Evolutionary conservation across 202 grass and related monocot genomes (phyloP).

Genomic region (Carex sylvatica): DNA sequence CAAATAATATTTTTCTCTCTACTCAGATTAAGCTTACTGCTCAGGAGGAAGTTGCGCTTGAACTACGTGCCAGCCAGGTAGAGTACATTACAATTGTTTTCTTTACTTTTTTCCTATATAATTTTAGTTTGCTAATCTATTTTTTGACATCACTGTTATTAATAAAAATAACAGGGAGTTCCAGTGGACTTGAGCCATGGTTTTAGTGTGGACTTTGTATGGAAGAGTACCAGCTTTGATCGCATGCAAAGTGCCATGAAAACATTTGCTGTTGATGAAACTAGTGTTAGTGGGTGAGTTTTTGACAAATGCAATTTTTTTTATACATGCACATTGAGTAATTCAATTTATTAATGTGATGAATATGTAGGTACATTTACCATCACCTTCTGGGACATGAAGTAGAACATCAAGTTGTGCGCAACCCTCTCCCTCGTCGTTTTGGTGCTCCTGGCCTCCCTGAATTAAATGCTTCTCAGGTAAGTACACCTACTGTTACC

Average conservation of each 20-base stretch:
- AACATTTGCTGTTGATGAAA: conserved; percentile 96
- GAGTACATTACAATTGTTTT: neutral
- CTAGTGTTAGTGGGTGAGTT: conserved; percentile 99
- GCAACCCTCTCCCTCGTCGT: conserved; percentile 77
- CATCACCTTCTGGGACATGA: conserved; percentile 98
- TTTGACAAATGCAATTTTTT: neutral
- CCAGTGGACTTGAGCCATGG: conserved; percentile 89
- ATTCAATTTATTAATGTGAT: neutral
- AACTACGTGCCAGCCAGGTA: conserved; percentile 95
- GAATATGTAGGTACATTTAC: conserved; percentile 77
- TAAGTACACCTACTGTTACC: conserved; percentile 23
- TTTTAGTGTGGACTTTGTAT: conserved; percentile 99
- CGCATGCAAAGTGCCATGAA: conserved; percentile 99
- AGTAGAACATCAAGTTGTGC: conserved; percentile 91
- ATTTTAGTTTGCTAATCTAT: conserved; percentile 17
- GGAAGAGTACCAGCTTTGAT: conserved; percentile 99
- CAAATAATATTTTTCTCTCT: conserved; percentile 33
- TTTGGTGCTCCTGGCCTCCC: conserved; percentile 98
- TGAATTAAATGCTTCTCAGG: conserved; percentile 99
- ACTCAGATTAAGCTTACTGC: conserved; percentile 96
- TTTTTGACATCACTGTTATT: neutral
- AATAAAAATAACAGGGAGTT: conserved; percentile 56
- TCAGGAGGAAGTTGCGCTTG: conserved; percentile 97
- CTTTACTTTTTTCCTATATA: conserved; percentile 13
- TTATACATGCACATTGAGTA: neutral